Conservation (phyloP, 2,329 filamentous ascomycete species). For the Colletotrichum melonis region DNA sequence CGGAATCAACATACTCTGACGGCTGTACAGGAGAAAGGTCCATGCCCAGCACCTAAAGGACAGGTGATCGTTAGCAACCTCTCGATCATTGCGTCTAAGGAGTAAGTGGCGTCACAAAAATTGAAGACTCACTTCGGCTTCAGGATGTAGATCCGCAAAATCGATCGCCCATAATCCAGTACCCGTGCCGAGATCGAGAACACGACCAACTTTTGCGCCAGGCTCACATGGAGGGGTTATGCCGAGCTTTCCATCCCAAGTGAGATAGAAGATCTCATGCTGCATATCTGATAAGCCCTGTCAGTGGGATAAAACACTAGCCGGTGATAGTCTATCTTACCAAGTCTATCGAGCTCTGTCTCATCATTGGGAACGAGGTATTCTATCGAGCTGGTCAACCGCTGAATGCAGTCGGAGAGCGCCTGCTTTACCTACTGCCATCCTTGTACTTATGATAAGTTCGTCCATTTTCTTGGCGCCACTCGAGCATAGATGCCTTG, state of each 20-base stretch:
- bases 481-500: constrained; percentile 42
- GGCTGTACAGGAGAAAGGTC: not conserved
- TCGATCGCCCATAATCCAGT: constrained; percentile 48
- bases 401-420: not conserved
- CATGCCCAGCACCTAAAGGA: constrained; percentile 41
- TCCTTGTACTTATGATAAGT: constrained; percentile 38
- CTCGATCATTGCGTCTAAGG: not conserved
- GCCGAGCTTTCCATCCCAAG: constrained; percentile 45
- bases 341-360: constrained; percentile 9
- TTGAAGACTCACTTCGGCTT: constrained; percentile 38
- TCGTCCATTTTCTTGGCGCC: constrained; percentile 9
- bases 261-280: constrained; percentile 62
- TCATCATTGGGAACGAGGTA: constrained; percentile 22
- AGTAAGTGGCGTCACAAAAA: not conserved
- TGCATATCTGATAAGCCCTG: constrained; percentile 52
- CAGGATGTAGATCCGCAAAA: constrained; percentile 50
- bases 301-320: not conserved
- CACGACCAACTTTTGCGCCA: constrained; percentile 28
- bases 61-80: not conserved
- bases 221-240: constrained; percentile 14
- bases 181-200: constrained; percentile 42
- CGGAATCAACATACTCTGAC: not conserved
- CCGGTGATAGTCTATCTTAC: not conserved
- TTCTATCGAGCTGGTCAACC: not conserved
- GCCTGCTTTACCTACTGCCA: constrained; percentile 1